Percentiles rank a stretch among this genome's conserved stretches.
phyloP scores from a whole-genome alignment of 2,329 filamentous ascomycete species.

The Aspergillus melleus region DNA sequence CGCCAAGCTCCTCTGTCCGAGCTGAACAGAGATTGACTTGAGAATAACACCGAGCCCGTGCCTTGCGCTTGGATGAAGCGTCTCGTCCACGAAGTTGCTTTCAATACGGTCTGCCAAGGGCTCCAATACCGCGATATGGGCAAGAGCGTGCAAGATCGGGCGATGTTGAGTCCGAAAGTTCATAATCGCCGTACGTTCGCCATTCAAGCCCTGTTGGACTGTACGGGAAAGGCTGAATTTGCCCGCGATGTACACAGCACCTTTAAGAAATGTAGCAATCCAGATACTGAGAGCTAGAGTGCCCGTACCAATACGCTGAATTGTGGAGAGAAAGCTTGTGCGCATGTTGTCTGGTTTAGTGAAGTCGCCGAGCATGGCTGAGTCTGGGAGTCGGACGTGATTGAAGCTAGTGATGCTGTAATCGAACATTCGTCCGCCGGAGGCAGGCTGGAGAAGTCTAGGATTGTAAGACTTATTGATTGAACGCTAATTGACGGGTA shows the following conservation, averaged over 20 bases:
- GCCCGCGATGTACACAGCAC: conserved; percentile 17
- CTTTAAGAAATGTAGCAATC: conserved; percentile 21
- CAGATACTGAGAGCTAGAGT: conserved; percentile 14
- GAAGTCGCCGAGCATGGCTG: conserved; percentile 17
- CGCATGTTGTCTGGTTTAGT: conserved; percentile 9
- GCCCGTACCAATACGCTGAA: conserved; percentile 17
- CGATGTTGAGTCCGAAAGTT: conserved; percentile 24
- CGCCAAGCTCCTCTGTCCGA: conserved; percentile 9
- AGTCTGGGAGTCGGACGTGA: conserved; percentile 16
- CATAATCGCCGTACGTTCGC: conserved; percentile 17
- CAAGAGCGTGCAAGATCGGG: conserved; percentile 22
- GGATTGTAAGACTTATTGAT: background rate
- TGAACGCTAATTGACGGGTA: background rate
- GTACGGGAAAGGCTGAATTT: conserved; percentile 20
- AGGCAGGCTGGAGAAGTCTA: background rate
- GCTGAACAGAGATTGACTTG: conserved; percentile 12
- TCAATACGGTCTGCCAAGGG: conserved; percentile 10
- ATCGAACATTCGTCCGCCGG: conserved; percentile 15
- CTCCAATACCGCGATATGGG: conserved; percentile 20
- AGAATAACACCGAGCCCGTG: conserved; percentile 12
- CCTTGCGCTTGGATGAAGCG: background rate
- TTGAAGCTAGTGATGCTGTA: conserved; percentile 21
- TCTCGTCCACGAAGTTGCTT: background rate
- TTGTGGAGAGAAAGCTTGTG: conserved; percentile 10
- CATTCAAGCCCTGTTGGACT: conserved; percentile 12